These are phyloP conservation scores for Wilcoxina mikolae DNA, from an alignment of 495 filamentous ascomycete genomes.

Conservation along the genomic window DNA sequence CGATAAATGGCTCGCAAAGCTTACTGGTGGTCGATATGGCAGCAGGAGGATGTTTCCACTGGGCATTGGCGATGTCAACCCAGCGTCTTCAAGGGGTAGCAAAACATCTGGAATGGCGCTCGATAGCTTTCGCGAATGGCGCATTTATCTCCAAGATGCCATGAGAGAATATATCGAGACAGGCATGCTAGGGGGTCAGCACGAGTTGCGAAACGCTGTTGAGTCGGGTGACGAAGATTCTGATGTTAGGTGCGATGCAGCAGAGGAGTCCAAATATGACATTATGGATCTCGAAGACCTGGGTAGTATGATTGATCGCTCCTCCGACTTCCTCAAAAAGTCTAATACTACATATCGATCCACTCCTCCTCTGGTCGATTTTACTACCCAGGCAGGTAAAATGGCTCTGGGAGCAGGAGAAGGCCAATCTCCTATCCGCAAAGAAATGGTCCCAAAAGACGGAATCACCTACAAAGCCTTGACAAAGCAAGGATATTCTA, in stretches of 20 bases:
- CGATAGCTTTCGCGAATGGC: conserved; percentile 59
- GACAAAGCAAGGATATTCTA: conserved; percentile 92
- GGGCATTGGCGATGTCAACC: conserved; percentile 74
- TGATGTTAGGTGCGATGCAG: conserved; percentile 33
- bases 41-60: conserved; percentile 57
- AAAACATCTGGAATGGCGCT: conserved; percentile 35
- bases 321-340: conserved; percentile 32
- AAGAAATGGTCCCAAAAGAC: conserved; percentile 84
- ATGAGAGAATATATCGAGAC: conserved; percentile 43
- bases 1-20: conserved; percentile 88
- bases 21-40: conserved; percentile 58
- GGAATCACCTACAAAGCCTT: conserved; percentile 77
- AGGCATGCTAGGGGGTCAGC: conserved; percentile 29
- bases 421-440: conserved; percentile 36
- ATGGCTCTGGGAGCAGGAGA: conserved; percentile 30
- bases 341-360: conserved; percentile 19
- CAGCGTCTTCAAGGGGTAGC: conserved; percentile 26
- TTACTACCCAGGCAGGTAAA: conserved; percentile 50
- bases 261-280: conserved; percentile 34
- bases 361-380: conserved; percentile 65
- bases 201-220: conserved; percentile 44
- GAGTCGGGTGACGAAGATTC: conserved; percentile 46
- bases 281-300: conserved; percentile 77
- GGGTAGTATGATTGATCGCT: conserved; percentile 44
- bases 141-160: conserved; percentile 53